Evolutionary conservation across 2,329 filamentous ascomycete genomes (phyloP).

Genomic region (Podosphaera fusca): DNA sequence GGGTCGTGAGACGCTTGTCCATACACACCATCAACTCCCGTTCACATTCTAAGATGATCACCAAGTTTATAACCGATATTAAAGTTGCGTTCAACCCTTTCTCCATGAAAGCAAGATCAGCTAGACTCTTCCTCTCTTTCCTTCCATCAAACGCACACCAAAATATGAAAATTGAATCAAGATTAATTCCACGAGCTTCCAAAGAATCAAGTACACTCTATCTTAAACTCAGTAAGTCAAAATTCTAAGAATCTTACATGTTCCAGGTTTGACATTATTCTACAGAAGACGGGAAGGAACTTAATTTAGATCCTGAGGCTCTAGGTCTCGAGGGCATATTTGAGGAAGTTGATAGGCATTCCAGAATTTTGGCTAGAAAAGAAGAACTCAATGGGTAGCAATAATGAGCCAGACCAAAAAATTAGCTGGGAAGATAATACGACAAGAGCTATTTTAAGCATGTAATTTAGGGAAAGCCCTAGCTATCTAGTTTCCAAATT

Average conservation of each 20-base stretch:
- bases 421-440: too few relatives aligned
- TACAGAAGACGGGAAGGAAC: conserved; percentile 76
- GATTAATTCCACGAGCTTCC: conserved; percentile 47
- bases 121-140: conserved; percentile 66
- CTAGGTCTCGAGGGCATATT: conserved; percentile 68
- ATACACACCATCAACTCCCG: background rate
- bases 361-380: conserved; percentile 55
- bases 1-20: background rate
- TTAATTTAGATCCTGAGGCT: conserved; percentile 60
- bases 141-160: conserved; percentile 60
- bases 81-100: conserved; percentile 84
- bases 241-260: background rate
- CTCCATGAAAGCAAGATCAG: conserved; percentile 53
- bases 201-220: conserved; percentile 44
- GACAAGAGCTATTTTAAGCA: too few relatives aligned
- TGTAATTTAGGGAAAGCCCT: background rate
- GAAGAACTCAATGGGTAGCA: conserved; percentile 43
- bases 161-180: conserved; percentile 57
- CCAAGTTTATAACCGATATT: conserved; percentile 67
- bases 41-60: conserved; percentile 41
- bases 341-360: conserved; percentile 79
- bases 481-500: background rate
- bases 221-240: conserved; percentile 60
- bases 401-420: conserved; percentile 16
- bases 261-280: background rate